Conservation (phyloP, 2,329 filamentous ascomycete species). For the Ophiocordyceps robertsii region DNA sequence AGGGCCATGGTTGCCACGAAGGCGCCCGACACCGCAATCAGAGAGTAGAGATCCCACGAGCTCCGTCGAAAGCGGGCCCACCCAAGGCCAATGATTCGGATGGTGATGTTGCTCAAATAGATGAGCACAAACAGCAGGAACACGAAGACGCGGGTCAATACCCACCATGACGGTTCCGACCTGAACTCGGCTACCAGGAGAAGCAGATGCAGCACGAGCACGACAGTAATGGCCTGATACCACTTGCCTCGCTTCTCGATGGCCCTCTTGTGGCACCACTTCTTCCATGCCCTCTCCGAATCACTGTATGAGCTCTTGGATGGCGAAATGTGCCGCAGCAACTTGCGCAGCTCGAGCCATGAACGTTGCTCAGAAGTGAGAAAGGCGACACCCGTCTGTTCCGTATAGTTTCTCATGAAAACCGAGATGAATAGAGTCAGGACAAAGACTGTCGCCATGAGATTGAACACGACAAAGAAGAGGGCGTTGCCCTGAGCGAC, state of each 20-base stretch:
- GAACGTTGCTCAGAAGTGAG: conserved; percentile 91
- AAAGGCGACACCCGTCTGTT: conserved; percentile 94
- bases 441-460: conserved; percentile 91
- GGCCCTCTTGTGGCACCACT: conserved; percentile 89
- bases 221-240: conserved; percentile 68
- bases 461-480: conserved; percentile 94
- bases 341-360: conserved; percentile 88
- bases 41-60: conserved; percentile 88
- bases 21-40: conserved; percentile 66
- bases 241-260: conserved; percentile 89
- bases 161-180: conserved; percentile 60
- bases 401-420: conserved; percentile 99
- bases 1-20: conserved; percentile 70
- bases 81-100: conserved; percentile 77
- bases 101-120: conserved; percentile 69
- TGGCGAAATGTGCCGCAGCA: conserved; percentile 83
- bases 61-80: conserved; percentile 87
- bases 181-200: conserved; percentile 80
- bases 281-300: conserved; percentile 64
- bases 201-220: conserved; percentile 71
- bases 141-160: conserved; percentile 53
- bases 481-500: conserved; percentile 72
- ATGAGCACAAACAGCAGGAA: conserved; percentile 74
- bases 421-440: conserved; percentile 96
- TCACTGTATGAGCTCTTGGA: conserved; percentile 82